Percentiles rank a stretch among this genome's conserved stretches.
phyloP scores from a whole-genome alignment of 768 basidiomycete genomes.

The Jaapia argillacea region DNA sequence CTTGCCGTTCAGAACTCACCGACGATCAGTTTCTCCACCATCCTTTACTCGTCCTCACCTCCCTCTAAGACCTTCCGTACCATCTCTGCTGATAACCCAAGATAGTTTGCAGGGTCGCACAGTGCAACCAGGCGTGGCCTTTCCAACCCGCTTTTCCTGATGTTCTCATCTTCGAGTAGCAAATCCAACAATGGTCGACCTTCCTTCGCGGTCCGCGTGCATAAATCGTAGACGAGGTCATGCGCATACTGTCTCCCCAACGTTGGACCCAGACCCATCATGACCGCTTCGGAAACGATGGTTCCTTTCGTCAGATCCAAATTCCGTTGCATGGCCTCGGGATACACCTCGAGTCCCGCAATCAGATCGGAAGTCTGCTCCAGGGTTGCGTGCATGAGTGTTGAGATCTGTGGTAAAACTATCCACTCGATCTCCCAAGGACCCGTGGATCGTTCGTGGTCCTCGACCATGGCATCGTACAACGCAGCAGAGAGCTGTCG shows the following conservation, averaged over 20 bases:
- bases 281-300: conserved; percentile 35
- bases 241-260: conserved; percentile 36
- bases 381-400: conserved; percentile 29
- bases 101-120: conserved; percentile 29
- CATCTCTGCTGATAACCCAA: conserved; percentile 26
- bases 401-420: conserved; percentile 32
- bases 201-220: conserved; percentile 18
- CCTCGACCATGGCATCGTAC: conserved; percentile 37
- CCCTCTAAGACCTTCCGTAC: conserved; percentile 1
- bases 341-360: conserved; percentile 30
- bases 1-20: too few species aligned
- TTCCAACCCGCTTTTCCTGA: conserved; percentile 15
- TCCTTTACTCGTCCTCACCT: too few species aligned
- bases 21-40: too few species aligned
- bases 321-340: conserved; percentile 29
- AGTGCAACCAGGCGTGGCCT: conserved; percentile 19
- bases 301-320: conserved; percentile 27
- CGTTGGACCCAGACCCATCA: conserved; percentile 33
- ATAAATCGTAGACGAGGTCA: conserved; percentile 33
- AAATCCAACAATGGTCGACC: conserved; percentile 22
- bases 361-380: conserved; percentile 26
- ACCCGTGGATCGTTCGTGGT: conserved; percentile 37
- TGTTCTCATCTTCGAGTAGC: conserved; percentile 18
- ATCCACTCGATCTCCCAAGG: conserved; percentile 46
- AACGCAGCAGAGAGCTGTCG: conserved; percentile 28